Evolutionary conservation across 306 rosid species (phyloP), one percentile per base, ranked within the genome.

Genomic region (Castanea sativa): DNA sequence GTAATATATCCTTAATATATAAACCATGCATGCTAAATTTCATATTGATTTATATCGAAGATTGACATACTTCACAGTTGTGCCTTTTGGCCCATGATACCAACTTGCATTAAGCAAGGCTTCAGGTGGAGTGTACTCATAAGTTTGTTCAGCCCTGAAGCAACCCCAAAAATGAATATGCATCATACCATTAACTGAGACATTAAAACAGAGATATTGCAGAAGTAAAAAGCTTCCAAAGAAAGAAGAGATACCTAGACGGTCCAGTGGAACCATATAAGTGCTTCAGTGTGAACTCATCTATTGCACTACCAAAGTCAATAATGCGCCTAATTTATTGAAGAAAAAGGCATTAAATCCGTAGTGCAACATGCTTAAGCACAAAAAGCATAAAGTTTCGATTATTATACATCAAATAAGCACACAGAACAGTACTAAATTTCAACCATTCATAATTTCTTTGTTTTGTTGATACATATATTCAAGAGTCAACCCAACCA

Each of bases 221-320:
- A 60, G 73, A 61, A 73, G 14, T 6, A 63, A 76, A 71, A 73
- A 59, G 27, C 30, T 57, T 53, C 32, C 76, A 73, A 74, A 80
- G 58, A 70, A 61, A 75, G 74, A 83, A 27, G 27, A 78, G 75
- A 81, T 86, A 95, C 99, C 97, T 90, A 41, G 98, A 89, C 81
- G 97, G 97, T 84, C 99, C 98, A 41, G 76, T 68, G 33, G 97
- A 87, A 60, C 92, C 98, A 88, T 92, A 95, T 55, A 95, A 88
- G 81, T 95, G 90, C 87, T 91, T 92, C 82, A 92, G 38, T 70
- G 97, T 91, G 84, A 90, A 95, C 76, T 86, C 96, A 53, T 95
- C 99, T 80, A 92, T 71, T 77, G 94, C 95, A 87, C 99, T 92
- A 83, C 99, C 99, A 29, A 95, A 92, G 90, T 95, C 99, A 51